Evolutionary conservation across 2,329 filamentous ascomycete genomes (phyloP).

Genomic region (Aspergillus sp.): DNA sequence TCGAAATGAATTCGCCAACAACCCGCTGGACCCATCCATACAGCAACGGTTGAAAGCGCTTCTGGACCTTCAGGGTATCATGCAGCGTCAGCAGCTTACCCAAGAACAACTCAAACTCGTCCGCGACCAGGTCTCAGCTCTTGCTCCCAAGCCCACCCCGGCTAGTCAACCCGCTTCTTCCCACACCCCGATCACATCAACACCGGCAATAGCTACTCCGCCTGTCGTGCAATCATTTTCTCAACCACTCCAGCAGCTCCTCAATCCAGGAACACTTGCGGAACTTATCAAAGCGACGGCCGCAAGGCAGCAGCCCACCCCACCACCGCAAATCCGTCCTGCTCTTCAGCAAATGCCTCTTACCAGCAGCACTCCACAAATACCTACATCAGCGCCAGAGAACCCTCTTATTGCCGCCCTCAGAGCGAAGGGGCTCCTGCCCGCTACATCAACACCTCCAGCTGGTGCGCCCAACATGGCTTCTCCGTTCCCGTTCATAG

Average conservation of each 20-base stretch:
- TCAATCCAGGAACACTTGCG: constrained; percentile 50
- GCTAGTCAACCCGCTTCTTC: constrained; percentile 22
- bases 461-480: constrained; percentile 44
- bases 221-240: constrained; percentile 38
- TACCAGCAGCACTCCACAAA: constrained; percentile 58
- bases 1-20: constrained; percentile 74
- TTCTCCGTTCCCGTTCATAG: constrained; percentile 45
- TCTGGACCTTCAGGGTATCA: constrained; percentile 78
- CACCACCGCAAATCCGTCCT: constrained; percentile 53
- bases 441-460: constrained; percentile 50
- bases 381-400: constrained; percentile 52
- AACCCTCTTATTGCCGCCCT: constrained; percentile 69
- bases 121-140: constrained; percentile 79
- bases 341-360: constrained; percentile 60
- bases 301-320: constrained; percentile 44
- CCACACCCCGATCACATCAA: constrained; percentile 31
- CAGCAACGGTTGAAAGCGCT: constrained; percentile 83
- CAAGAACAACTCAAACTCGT: constrained; percentile 82
- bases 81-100: constrained; percentile 77
- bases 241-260: constrained; percentile 41
- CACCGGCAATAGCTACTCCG: constrained; percentile 50
- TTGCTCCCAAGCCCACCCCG: constrained; percentile 55
- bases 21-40: constrained; percentile 74
- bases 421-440: constrained; percentile 69
- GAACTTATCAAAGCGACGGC: constrained; percentile 51